Evolutionary conservation across 345 rosid genomes (phyloP), one percentile per base, ranked within the genome.

Genomic region (Bruguiera gymnorhiza): DNA sequence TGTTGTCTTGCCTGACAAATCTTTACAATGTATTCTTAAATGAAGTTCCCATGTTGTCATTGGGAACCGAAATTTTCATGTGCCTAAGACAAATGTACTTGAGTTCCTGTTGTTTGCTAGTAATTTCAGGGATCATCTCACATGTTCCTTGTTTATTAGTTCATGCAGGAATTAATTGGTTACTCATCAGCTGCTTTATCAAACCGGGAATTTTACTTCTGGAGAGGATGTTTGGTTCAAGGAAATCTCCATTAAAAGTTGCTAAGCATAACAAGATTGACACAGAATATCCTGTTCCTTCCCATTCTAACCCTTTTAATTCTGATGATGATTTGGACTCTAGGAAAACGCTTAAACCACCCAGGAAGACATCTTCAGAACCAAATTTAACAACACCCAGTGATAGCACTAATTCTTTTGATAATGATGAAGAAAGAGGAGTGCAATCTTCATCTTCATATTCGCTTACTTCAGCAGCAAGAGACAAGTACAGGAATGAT

Each of bases 271-370:
- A 78, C 81, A 73, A 83, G 1, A 83, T 68, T 70, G 91, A 83
- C 75, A 84, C 83, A 10, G 81, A 68, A 65, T 43, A 63, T 62
- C 68, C 69, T 3, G 71, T 8, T 9, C 70, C 88, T 75, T 82
- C 91, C 52, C 70, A 66, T 36, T 65, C 90, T 11, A 92, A 92
- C 83, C 99, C 97, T 2, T 95, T 95, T 65, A 92, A 84, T 83
- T 89, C 97, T 27, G 92, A 88, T 59, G 89, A 90, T 37, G 93
- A 82, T 54, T 71, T 75, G 29, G 92, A 90, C 52, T 73, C 66
- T 50, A 85, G 73, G 80, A 76, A 73, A 46, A 76, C 84, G 13
- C 83, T 84, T 56, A 85, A 86, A 70, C 59, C 85, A 15, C 60
- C 92, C 0, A 85, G 83, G 56, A 86, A 83, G 66, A 75, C 85